Evolutionary conservation across 176 grass and related monocot species (phyloP).

Genomic region (Phragmites australis): DNA sequence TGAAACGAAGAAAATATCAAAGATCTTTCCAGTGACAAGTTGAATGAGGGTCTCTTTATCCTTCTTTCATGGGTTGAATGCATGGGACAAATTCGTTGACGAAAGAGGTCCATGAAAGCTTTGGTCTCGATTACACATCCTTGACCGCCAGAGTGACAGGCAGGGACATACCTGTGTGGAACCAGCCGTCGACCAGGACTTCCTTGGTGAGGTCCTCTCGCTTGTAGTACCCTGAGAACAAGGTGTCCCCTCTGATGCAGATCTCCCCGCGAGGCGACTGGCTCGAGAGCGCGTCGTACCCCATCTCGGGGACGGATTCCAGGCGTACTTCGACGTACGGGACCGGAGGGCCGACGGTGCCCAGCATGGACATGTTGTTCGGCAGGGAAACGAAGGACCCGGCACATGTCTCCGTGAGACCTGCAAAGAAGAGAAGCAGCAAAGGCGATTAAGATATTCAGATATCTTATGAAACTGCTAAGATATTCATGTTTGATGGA

Average conservation of each 20-base stretch:
- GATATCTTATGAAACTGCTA: neutral
- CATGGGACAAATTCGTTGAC: slow-evolving; percentile 12
- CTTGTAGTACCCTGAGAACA: slow-evolving; percentile 97
- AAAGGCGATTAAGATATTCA: slow-evolving; percentile 11
- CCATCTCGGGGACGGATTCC: slow-evolving; percentile 93
- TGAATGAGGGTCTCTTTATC: slow-evolving; percentile 1
- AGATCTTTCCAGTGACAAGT: neutral
- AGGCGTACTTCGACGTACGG: slow-evolving; percentile 75
- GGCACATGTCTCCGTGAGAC: slow-evolving; percentile 88
- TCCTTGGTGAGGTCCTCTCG: slow-evolving; percentile 91
- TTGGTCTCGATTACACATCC: slow-evolving; percentile 13
- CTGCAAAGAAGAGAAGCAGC: slow-evolving; percentile 37
- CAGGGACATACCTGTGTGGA: slow-evolving; percentile 76
- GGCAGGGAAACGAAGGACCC: slow-evolving; percentile 78
- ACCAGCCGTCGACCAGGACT: slow-evolving; percentile 83
- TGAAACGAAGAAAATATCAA: neutral
- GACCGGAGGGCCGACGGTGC: slow-evolving; percentile 91
- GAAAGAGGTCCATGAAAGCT: neutral
- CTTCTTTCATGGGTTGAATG: neutral
- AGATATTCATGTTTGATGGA: neutral
- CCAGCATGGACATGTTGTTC: slow-evolving; percentile 88
- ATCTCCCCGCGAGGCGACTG: slow-evolving; percentile 81
- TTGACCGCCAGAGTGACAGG: neutral
- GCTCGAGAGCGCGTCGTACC: slow-evolving; percentile 69
- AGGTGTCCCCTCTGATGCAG: slow-evolving; percentile 74